phyloP scores from a whole-genome alignment of 805 yeast species.

The Saccharomycopsis schoenii region DNA sequence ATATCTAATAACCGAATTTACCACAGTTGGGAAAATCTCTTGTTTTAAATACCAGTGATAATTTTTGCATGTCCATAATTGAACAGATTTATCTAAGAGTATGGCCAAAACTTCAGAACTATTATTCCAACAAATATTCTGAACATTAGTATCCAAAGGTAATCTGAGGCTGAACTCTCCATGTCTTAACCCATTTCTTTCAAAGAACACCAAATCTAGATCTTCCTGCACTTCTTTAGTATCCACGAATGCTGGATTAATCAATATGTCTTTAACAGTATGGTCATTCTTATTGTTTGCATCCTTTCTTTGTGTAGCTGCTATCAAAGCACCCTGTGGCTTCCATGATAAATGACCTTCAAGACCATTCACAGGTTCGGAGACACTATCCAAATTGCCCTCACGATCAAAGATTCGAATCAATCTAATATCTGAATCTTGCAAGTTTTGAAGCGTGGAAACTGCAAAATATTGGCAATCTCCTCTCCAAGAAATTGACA shows the following conservation, averaged over 20 bases:
- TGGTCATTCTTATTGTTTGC: constrained; percentile 9
- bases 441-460: constrained; percentile 47
- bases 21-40: constrained; percentile 33
- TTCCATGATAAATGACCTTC: constrained; percentile 76
- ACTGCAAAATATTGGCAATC: constrained; percentile 81
- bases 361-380: constrained; percentile 81
- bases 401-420: constrained; percentile 75
- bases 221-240: constrained; percentile 36
- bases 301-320: constrained; percentile 60
- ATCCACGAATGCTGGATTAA: constrained; percentile 30
- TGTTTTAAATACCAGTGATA: constrained; percentile 95
- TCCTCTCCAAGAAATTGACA: constrained; percentile 83
- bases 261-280: constrained; percentile 14
- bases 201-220: constrained; percentile 63
- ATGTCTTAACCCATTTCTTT: constrained; percentile 86
- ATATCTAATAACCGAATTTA: constrained; percentile 28
- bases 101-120: constrained; percentile 73
- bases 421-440: constrained; percentile 51
- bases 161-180: constrained; percentile 72
- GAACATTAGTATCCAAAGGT: constrained; percentile 39
- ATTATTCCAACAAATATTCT: constrained; percentile 64
- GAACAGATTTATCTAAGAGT: constrained; percentile 51
- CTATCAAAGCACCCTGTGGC: constrained; percentile 82
- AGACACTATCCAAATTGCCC: constrained; percentile 68
- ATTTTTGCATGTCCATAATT: constrained; percentile 84